Evolutionary conservation across 1,284 basidiomycete species (phyloP), one percentile per base, ranked within the genome.

Genomic region (Fomitopsis palustris): DNA sequence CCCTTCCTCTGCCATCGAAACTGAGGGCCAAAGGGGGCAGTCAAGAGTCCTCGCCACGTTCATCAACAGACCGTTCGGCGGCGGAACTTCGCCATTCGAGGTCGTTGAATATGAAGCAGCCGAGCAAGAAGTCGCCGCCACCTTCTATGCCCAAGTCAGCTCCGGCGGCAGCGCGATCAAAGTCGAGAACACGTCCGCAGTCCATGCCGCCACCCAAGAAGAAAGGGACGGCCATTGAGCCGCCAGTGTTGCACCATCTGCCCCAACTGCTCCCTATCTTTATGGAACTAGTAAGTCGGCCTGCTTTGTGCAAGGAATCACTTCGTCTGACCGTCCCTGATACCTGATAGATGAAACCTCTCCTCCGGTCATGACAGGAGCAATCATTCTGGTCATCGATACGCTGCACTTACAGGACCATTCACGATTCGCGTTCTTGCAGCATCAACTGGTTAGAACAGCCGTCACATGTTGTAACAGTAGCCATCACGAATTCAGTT

Each of bases 211-310:
- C 64, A 9, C 60, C 64, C 54, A 65, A 69, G 64, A 73, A 70
- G 61, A 75, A 74, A 45, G 72, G 77, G 1, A 71, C 79, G 43
- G 69, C 75, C 2, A 74, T 92, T 42, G 83, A 86, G 63, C 85
- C 89, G 53, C 96, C 96, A 1, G 86, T 92, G 60, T 78, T 98
- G 55, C 78, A 80, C 59, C 82, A 89, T 64, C 84, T 97, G 59
- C 87, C 90, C 23, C 81, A 85, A 61, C 71, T 98, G 25, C 77
- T 95, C 37, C 93, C 95, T 1, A 68, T 98, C 29, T 97, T 97
- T 71, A 83, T 90, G 51, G 95, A 97, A 75, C 86, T 96, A 80
- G 94, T 96, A 64, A 72, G 87, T 71, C 4, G 37, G 17, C 23
- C 10, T 51, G 27, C 49, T 37, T 51, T 38, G 14, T 49, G 62